Conservation (phyloP, 257 asterid genomes). For the Solanum megistacrolobum region DNA sequence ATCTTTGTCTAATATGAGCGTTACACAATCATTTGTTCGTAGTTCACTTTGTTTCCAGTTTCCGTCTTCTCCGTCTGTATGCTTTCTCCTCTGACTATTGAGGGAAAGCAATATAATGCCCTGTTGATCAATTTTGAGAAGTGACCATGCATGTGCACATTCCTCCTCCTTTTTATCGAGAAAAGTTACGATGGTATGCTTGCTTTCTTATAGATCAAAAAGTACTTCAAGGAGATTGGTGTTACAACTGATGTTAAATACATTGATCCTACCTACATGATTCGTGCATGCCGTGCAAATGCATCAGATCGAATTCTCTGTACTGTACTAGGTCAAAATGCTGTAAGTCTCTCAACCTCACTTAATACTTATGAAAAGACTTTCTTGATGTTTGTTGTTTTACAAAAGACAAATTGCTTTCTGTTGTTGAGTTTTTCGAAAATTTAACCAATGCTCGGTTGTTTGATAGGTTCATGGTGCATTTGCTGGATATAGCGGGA, state of each 20-base stretch:
- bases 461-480: slow-evolving; percentile 91
- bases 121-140: neutral
- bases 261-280: slow-evolving; percentile 96
- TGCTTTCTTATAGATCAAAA: slow-evolving; percentile 44
- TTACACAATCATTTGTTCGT: neutral
- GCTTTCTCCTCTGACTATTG: neutral
- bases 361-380: neutral
- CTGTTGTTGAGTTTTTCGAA: neutral
- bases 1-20: neutral
- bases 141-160: neutral
- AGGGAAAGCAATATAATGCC: neutral
- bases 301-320: slow-evolving; percentile 95
- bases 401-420: neutral
- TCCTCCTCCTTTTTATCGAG: neutral
- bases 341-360: slow-evolving; percentile 38
- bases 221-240: slow-evolving; percentile 62
- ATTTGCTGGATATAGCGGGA: slow-evolving; percentile 90
- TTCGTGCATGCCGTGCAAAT: slow-evolving; percentile 97
- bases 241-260: slow-evolving; percentile 79
- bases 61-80: neutral
- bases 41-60: neutral
- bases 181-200: neutral
- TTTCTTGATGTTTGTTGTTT: neutral
- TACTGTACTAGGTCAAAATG: slow-evolving; percentile 96
- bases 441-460: neutral